These are phyloP conservation scores for Centaurea solstitialis DNA, from an alignment of 129 eudicot species.

Conservation along the genomic window DNA sequence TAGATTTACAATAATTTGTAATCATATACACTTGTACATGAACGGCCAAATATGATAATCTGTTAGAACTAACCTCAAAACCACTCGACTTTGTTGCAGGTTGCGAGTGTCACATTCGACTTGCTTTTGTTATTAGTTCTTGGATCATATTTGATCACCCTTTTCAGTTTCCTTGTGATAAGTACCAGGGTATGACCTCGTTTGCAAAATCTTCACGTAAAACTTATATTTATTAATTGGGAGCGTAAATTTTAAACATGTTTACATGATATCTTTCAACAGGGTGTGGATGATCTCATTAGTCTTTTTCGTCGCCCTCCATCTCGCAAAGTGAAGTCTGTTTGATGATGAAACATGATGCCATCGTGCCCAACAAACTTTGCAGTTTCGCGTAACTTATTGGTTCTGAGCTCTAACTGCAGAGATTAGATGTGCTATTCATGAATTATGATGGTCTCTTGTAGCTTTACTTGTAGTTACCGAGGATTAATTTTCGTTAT, in stretches of 20 bases:
- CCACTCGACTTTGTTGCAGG: constrained; percentile 51
- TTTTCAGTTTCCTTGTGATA: constrained; percentile 82
- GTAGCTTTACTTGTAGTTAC: constrained; percentile 22
- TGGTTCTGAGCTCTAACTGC: constrained; percentile 20
- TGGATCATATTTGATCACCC: constrained; percentile 90
- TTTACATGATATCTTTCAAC: constrained; percentile 26
- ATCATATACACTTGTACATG: not conserved
- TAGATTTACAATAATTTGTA: not conserved
- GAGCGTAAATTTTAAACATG: not conserved
- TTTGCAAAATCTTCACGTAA: not conserved
- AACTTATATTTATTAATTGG: not conserved
- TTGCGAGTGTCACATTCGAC: constrained; percentile 96
- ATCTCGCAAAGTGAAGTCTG: constrained; percentile 81
- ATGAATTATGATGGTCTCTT: constrained; percentile 3
- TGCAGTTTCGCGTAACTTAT: constrained; percentile 19
- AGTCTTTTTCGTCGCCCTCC: constrained; percentile 94
- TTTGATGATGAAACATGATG: constrained; percentile 34
- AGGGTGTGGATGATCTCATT: constrained; percentile 98
- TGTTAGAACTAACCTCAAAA: not conserved
- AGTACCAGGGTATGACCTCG: constrained; percentile 71
- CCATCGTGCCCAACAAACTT: not conserved
- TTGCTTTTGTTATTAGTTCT: constrained; percentile 79
- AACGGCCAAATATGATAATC: not conserved
- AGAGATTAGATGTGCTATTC: constrained; percentile 28
- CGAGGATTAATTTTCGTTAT: constrained; percentile 16